phyloP scores from a whole-genome alignment of 2,329 filamentous ascomycete species.

The Thielaviopsis cerberus region DNA sequence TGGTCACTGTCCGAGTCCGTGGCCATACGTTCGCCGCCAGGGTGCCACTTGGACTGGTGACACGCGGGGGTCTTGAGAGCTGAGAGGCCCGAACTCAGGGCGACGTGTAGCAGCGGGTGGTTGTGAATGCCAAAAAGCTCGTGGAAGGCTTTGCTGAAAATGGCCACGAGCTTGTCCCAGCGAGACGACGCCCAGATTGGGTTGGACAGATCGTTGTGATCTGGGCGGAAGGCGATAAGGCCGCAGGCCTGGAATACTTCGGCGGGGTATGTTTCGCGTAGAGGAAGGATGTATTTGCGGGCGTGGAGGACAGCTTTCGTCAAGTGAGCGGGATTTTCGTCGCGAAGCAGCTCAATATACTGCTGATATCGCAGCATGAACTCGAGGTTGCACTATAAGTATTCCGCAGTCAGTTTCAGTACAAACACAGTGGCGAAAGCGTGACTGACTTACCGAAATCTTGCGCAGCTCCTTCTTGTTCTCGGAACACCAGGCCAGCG shows the following conservation, averaged over 20 bases:
- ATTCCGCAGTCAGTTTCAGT: background rate
- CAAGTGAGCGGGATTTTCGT: constrained; percentile 41
- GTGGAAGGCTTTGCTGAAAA: constrained; percentile 78
- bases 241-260: constrained; percentile 59
- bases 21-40: too few species aligned
- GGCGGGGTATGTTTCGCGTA: constrained; percentile 45
- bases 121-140: constrained; percentile 65
- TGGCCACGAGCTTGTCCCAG: constrained; percentile 57
- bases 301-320: constrained; percentile 67
- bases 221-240: constrained; percentile 55
- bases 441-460: constrained; percentile 46
- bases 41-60: too few species aligned
- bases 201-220: constrained; percentile 28
- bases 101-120: constrained; percentile 72
- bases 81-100: constrained; percentile 75
- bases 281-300: constrained; percentile 59
- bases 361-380: constrained; percentile 88
- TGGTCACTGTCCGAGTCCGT: background rate
- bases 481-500: constrained; percentile 76
- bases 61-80: constrained; percentile 91
- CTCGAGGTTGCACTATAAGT: constrained; percentile 55
- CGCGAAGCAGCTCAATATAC: constrained; percentile 66
- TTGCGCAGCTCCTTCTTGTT: constrained; percentile 86
- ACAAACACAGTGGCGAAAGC: too few species aligned
- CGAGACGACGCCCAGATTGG: constrained; percentile 53